Conservation (phyloP, 768 basidiomycete genomes). For the Boletales sp. region DNA sequence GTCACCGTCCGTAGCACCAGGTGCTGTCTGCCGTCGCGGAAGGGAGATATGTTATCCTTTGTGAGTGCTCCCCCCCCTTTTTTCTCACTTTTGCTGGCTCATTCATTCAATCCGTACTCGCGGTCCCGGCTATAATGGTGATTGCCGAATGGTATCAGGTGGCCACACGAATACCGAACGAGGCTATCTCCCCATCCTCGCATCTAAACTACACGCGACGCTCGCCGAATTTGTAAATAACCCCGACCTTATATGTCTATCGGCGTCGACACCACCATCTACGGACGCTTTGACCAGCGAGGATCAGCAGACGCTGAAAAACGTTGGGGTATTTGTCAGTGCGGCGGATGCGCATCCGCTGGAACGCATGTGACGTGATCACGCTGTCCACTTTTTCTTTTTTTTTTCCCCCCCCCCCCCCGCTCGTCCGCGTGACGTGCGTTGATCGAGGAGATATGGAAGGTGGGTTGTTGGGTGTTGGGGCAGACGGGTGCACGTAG, state of each 20-base stretch:
- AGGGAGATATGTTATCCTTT: slow-evolving; percentile 80
- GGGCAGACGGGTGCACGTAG: no score
- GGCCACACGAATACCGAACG: slow-evolving; percentile 96
- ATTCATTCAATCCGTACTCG: background rate
- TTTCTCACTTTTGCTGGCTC: background rate
- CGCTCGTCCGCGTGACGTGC: background rate
- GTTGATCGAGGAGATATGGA: no score
- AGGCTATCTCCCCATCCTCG: slow-evolving; percentile 79
- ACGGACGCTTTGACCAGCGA: slow-evolving; percentile 27
- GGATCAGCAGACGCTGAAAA: slow-evolving; percentile 23
- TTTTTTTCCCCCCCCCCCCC: background rate
- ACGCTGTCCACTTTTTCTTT: no score
- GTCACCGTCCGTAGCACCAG: slow-evolving; percentile 58
- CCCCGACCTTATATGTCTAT: slow-evolving; percentile 1
- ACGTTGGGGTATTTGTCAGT: slow-evolving; percentile 67
- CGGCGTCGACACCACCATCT: slow-evolving; percentile 24
- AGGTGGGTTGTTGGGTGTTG: no score
- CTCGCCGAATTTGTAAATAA: slow-evolving; percentile 28
- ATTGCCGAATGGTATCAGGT: slow-evolving; percentile 41
- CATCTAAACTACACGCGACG: slow-evolving; percentile 59
- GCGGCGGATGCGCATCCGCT: slow-evolving; percentile 73
- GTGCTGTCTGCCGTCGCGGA: slow-evolving; percentile 75
- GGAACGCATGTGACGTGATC: slow-evolving; percentile 46
- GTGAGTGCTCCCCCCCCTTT: slow-evolving; percentile 41
- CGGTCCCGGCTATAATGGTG: slow-evolving; percentile 14